Evolutionary conservation across 495 filamentous ascomycete genomes (phyloP).

Genomic region (Neurospora intermedia): DNA sequence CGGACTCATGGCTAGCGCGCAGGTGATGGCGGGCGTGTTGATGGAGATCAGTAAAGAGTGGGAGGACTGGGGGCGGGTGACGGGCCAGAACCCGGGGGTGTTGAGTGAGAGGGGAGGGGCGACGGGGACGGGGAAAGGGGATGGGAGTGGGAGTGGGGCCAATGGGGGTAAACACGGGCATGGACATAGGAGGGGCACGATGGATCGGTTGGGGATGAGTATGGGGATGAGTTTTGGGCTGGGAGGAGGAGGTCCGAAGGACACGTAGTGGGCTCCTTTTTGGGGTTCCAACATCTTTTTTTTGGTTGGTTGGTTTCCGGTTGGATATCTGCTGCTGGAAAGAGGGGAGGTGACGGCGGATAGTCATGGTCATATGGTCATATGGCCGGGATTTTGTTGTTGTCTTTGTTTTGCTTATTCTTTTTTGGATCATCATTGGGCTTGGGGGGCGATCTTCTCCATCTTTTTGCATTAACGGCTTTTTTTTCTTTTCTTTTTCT

Average conservation of each 20-base stretch:
- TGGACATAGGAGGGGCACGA: not conserved
- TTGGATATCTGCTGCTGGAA: too few relatives aligned
- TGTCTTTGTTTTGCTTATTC: not conserved
- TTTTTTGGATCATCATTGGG: too few relatives aligned
- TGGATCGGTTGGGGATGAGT: not conserved
- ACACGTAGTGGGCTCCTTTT: too few relatives aligned
- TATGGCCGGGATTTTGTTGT: not conserved
- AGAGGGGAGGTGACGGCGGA: too few relatives aligned
- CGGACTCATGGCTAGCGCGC: conserved; percentile 89
- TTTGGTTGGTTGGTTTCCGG: too few relatives aligned
- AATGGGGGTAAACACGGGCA: not conserved
- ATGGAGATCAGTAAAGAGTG: conserved; percentile 91
- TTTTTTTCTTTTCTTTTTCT: not conserved
- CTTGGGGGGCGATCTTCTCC: too few relatives aligned
- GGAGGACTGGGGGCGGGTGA: conserved; percentile 70
- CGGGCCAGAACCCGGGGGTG: conserved; percentile 7
- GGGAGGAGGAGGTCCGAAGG: not conserved
- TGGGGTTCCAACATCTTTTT: too few relatives aligned
- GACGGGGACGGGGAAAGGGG: not conserved
- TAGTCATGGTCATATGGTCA: not conserved
- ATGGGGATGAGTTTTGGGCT: not conserved
- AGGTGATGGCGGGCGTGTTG: conserved; percentile 83
- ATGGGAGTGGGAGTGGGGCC: not conserved
- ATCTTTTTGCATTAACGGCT: not conserved
- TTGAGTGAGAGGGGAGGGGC: not conserved